phyloP scores from a whole-genome alignment of 2,329 filamentous ascomycete species.

The Botrytis paeoniae region DNA sequence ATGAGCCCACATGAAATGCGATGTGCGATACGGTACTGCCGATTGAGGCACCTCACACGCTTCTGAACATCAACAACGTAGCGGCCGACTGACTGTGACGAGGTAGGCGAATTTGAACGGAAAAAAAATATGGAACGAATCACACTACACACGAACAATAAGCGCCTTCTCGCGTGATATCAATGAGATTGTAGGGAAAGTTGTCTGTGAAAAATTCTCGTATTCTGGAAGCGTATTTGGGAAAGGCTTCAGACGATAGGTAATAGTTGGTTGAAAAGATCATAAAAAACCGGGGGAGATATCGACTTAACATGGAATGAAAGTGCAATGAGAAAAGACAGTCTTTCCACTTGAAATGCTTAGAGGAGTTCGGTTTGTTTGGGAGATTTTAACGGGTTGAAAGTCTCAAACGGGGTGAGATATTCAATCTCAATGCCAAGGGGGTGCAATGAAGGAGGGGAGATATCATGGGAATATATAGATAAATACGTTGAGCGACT shows the following conservation, averaged over 20 bases:
- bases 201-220: neutral
- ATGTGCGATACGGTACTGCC: neutral
- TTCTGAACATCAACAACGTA: neutral
- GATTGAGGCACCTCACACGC: neutral
- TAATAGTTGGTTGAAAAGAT: neutral
- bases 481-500: neutral
- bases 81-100: neutral
- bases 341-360: neutral
- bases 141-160: too few relatives aligned
- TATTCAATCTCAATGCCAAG: too few relatives aligned
- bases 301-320: neutral
- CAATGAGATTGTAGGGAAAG: neutral
- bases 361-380: neutral
- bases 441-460: neutral
- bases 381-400: too few relatives aligned
- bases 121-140: too few relatives aligned
- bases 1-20: accelerated
- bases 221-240: neutral
- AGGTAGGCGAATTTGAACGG: too few relatives aligned
- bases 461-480: neutral
- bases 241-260: neutral
- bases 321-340: accelerated
- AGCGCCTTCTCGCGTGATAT: too few relatives aligned
- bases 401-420: too few relatives aligned
- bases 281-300: neutral